Evolutionary conservation across 495 filamentous ascomycete genomes (phyloP).

Genomic region (Amniculicola lignicola): DNA sequence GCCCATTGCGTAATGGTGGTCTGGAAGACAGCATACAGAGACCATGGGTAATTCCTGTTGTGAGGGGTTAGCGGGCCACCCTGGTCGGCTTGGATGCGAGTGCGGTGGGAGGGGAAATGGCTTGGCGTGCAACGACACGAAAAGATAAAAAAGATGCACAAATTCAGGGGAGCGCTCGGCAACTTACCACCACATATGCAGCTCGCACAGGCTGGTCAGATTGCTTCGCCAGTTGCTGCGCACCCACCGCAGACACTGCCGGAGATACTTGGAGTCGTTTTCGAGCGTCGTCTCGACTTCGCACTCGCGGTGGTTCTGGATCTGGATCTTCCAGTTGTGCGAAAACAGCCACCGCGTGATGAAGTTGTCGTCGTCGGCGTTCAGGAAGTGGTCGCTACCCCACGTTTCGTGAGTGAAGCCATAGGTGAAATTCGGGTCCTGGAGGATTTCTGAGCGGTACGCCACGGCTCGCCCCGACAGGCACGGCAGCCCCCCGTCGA

Average conservation of each 20-base stretch:
- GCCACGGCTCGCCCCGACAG: constrained; percentile 84
- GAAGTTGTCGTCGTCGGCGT: constrained; percentile 69
- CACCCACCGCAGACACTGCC: constrained; percentile 59
- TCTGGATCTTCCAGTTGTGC: constrained; percentile 56
- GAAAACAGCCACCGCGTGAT: constrained; percentile 60
- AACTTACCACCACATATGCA: constrained; percentile 51
- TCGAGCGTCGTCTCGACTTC: constrained; percentile 61
- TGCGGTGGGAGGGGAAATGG: constrained; percentile 9
- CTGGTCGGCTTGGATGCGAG: not conserved
- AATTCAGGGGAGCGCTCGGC: not conserved
- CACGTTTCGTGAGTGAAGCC: constrained; percentile 57
- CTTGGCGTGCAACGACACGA: constrained; percentile 26
- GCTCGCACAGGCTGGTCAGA: constrained; percentile 52
- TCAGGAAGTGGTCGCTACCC: constrained; percentile 54
- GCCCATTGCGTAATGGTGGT: constrained; percentile 60
- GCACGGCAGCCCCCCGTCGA: constrained; percentile 83
- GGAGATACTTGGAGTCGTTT: constrained; percentile 53
- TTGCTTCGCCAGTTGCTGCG: constrained; percentile 68
- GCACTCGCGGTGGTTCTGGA: constrained; percentile 58
- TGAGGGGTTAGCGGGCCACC: constrained; percentile 13
- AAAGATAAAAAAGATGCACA: not conserved
- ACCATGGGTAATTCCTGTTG: constrained; percentile 55
- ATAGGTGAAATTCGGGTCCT: constrained; percentile 66
- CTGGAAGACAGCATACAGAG: constrained; percentile 59
- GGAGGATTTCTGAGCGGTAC: constrained; percentile 77